Evolutionary conservation across 495 filamentous ascomycete genomes (phyloP).

Genomic region (Annulohypoxylon stygium): DNA sequence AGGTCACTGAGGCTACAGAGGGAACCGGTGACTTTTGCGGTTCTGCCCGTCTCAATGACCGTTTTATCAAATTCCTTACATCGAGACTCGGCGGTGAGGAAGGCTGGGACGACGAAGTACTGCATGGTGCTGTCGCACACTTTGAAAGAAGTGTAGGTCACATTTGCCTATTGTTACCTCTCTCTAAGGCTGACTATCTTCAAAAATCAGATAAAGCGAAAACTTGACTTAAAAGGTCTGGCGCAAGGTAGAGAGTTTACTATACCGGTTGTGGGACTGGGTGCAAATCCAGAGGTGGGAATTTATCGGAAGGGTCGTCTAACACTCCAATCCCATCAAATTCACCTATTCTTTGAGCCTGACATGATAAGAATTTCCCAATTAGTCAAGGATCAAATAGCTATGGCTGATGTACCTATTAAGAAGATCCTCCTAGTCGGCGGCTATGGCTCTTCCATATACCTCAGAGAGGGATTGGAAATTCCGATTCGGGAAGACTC

Average conservation of each 20-base stretch:
- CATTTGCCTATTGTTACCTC: too few relatives aligned
- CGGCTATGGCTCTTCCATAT: conserved; percentile 2
- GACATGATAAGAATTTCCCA: not conserved
- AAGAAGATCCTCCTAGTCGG: not conserved
- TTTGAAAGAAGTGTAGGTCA: not conserved
- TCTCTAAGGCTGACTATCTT: too few relatives aligned
- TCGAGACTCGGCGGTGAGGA: not conserved
- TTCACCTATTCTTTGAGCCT: conserved; percentile 2
- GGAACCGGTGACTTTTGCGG: conserved; percentile 7
- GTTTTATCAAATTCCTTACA: not conserved
- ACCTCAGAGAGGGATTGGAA: conserved; percentile 1
- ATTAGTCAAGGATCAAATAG: conserved; percentile 7
- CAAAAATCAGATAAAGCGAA: too few relatives aligned
- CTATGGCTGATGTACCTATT: conserved; percentile 1
- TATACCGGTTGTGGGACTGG: not conserved
- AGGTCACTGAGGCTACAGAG: not conserved
- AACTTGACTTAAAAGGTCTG: not conserved
- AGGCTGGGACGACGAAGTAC: not conserved
- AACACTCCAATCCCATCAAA: not conserved
- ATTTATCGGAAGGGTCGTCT: not conserved
- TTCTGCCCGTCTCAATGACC: not conserved
- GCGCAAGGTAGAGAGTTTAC: not conserved
- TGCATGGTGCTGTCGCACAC: not conserved
- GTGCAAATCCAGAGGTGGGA: not conserved
- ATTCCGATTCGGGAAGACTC: conserved; percentile 1